A percentile compares a stretch with the other conserved stretches of the same genome.
These are phyloP conservation scores for Termitomyces sp. DNA, from an alignment of 768 basidiomycete genomes.

Conservation along the genomic window DNA sequence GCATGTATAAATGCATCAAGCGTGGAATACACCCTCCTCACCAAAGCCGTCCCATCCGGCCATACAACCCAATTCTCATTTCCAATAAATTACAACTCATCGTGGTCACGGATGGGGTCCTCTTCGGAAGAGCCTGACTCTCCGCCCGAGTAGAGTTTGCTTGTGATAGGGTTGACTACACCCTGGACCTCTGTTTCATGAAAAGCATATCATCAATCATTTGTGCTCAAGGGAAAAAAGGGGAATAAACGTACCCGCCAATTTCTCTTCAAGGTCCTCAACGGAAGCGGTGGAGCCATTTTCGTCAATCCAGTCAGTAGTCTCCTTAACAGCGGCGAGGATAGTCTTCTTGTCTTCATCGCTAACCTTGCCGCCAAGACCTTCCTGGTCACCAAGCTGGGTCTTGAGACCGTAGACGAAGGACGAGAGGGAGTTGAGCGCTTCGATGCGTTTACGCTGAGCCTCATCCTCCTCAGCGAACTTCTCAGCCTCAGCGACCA, in stretches of 20 bases:
- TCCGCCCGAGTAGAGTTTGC: conserved; percentile 62
- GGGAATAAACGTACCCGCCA: conserved; percentile 37
- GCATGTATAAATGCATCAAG: conserved; percentile 1
- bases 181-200: conserved; percentile 53
- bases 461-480: conserved; percentile 68
- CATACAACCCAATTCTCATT: neutral
- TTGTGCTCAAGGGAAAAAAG: neutral
- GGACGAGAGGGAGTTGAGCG: conserved; percentile 76
- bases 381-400: conserved; percentile 82
- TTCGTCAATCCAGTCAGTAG: conserved; percentile 88
- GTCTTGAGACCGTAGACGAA: conserved; percentile 85
- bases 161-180: conserved; percentile 79
- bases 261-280: conserved; percentile 91
- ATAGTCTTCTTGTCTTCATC: conserved; percentile 84
- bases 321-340: conserved; percentile 77
- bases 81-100: conserved; percentile 35
- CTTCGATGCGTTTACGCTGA: conserved; percentile 78
- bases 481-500: conserved; percentile 92
- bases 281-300: conserved; percentile 68
- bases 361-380: conserved; percentile 83
- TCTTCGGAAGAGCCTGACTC: conserved; percentile 29
- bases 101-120: conserved; percentile 35
- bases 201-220: neutral
- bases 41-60: neutral
- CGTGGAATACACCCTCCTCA: conserved; percentile 4